Conservation (phyloP, 2,329 filamentous ascomycete species). For the Mollisiaceae sp. region DNA sequence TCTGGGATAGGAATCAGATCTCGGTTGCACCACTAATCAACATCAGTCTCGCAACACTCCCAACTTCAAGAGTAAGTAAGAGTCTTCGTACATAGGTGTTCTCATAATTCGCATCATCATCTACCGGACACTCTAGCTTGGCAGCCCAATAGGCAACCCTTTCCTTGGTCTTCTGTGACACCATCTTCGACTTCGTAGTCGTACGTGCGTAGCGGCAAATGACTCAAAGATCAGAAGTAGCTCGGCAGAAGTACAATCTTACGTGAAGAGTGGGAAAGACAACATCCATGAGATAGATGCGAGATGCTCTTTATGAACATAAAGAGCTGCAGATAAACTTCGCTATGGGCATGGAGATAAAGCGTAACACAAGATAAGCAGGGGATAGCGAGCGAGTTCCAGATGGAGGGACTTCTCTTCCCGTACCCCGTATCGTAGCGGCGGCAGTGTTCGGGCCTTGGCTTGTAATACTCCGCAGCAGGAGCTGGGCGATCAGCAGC, state of each 20-base stretch:
- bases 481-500: background rate
- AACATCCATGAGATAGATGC: background rate
- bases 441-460: background rate
- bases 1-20: slow-evolving; percentile 35
- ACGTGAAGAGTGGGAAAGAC: background rate
- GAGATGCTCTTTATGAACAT: background rate
- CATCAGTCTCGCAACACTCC: slow-evolving; percentile 8
- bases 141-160: slow-evolving; percentile 28
- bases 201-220: background rate
- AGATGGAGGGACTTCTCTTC: background rate
- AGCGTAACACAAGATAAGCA: background rate
- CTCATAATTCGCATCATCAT: slow-evolving; percentile 35
- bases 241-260: background rate
- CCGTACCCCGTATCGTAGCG: too few relatives aligned
- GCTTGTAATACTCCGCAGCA: too few relatives aligned
- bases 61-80: background rate
- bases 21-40: slow-evolving; percentile 33
- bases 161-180: slow-evolving; percentile 29
- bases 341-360: background rate
- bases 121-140: slow-evolving; percentile 34
- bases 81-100: slow-evolving; percentile 32
- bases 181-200: slow-evolving; percentile 21
- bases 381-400: background rate
- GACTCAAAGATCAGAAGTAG: background rate
- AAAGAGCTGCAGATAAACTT: background rate